A percentile compares a stretch with the other conserved stretches of the same genome.
Conservation (phyloP, 176 grass and related monocot genomes). For the Melocanna baccifera region DNA sequence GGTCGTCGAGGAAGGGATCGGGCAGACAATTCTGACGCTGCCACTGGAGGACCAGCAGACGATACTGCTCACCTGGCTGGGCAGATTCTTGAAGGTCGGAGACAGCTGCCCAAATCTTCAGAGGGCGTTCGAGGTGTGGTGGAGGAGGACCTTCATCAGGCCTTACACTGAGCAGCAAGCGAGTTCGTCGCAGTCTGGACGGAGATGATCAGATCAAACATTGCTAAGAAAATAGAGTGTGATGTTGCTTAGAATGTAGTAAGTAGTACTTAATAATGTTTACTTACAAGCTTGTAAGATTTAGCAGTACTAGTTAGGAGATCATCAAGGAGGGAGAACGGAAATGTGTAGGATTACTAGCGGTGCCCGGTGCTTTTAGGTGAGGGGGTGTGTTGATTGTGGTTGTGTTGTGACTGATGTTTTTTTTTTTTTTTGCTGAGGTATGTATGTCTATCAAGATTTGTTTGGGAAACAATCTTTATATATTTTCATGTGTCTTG, state of each 20-base stretch:
- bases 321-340: background rate
- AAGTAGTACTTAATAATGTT: background rate
- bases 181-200: background rate
- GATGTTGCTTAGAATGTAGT: background rate
- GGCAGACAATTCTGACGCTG: conserved; percentile 66
- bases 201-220: background rate
- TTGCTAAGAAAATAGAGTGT: background rate
- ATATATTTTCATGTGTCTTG: background rate
- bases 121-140: conserved; percentile 91
- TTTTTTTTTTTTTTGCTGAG: background rate
- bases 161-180: conserved; percentile 57
- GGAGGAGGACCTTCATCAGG: conserved; percentile 85
- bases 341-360: background rate
- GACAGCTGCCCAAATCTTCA: conserved; percentile 78
- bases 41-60: conserved; percentile 76
- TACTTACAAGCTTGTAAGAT: background rate
- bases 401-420: background rate
- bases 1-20: conserved; percentile 67
- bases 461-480: background rate
- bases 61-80: conserved; percentile 67
- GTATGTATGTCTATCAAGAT: too few species aligned
- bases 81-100: conserved; percentile 64
- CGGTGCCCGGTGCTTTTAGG: background rate
- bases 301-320: background rate
- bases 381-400: background rate